Percentiles rank a stretch among this genome's conserved stretches.
Evolutionary conservation across 371 early-diverging fungal genomes (phyloP).

Genomic region (Parasitella parasitica): DNA sequence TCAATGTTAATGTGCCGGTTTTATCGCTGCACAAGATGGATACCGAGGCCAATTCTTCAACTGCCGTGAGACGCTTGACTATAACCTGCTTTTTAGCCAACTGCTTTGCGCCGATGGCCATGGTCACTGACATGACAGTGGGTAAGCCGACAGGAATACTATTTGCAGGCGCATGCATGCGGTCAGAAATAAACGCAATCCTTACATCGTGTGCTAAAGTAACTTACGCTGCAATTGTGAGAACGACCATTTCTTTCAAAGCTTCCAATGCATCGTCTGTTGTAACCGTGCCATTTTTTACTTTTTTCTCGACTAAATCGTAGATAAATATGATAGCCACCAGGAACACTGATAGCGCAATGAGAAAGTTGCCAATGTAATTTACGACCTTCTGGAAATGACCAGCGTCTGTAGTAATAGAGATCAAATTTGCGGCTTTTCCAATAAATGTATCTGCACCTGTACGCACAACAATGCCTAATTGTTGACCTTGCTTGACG

Average conservation of each 20-base stretch:
- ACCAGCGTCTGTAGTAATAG: constrained; percentile 80
- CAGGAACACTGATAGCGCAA: constrained; percentile 77
- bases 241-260: constrained; percentile 80
- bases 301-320: constrained; percentile 55
- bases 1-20: constrained; percentile 95
- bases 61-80: constrained; percentile 91
- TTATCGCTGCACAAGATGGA: constrained; percentile 95
- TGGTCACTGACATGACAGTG: constrained; percentile 95
- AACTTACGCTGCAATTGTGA: constrained; percentile 89
- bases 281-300: constrained; percentile 31
- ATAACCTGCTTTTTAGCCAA: constrained; percentile 93
- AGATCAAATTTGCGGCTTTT: constrained; percentile 85
- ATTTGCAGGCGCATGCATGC: neutral
- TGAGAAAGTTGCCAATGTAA: constrained; percentile 90
- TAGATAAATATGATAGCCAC: constrained; percentile 82
- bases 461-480: constrained; percentile 86
- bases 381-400: constrained; percentile 93
- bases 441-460: constrained; percentile 91
- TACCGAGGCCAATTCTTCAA: constrained; percentile 94
- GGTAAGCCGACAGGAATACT: constrained; percentile 94
- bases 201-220: neutral
- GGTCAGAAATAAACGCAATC: neutral
- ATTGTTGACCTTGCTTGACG: constrained; percentile 88
- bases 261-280: constrained; percentile 57
- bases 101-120: constrained; percentile 94